A percentile compares a stretch with the other conserved stretches of the same genome.
phyloP scores from a whole-genome alignment of 306 rosid species.

The Gynostemma pentaphyllum region DNA sequence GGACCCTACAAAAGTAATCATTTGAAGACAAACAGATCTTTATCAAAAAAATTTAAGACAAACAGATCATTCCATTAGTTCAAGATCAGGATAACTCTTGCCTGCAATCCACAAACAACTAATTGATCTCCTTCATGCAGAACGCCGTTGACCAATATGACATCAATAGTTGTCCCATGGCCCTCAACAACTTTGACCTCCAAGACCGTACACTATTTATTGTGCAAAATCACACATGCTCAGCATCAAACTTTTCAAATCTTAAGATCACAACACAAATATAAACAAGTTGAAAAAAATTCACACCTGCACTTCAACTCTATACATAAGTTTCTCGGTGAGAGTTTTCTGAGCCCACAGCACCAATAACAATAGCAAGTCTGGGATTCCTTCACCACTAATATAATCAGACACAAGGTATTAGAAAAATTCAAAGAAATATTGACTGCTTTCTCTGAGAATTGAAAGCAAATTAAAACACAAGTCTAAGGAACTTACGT shows the following conservation, averaged over 20 bases:
- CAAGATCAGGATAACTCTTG: slow-evolving; percentile 15
- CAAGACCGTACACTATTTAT: too few species aligned
- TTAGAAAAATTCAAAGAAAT: slow-evolving; percentile 10
- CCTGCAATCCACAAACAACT: too few species aligned
- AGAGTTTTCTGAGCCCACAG: too few species aligned
- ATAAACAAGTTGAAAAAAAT: slow-evolving; percentile 11
- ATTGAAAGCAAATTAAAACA: not conserved
- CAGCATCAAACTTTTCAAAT: slow-evolving; percentile 19
- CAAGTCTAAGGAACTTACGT: slow-evolving; percentile 10
- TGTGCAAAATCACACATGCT: slow-evolving; percentile 17
- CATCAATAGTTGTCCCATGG: too few species aligned
- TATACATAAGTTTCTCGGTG: too few species aligned
- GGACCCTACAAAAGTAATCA: too few species aligned
- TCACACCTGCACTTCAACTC: slow-evolving; percentile 81
- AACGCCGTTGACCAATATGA: too few species aligned
- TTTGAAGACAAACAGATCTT: slow-evolving; percentile 23
- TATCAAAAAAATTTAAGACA: not conserved
- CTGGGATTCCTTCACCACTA: slow-evolving; percentile 90
- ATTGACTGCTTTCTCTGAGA: not conserved
- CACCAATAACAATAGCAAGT: too few species aligned
- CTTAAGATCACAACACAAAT: too few species aligned
- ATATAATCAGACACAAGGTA: slow-evolving; percentile 17
- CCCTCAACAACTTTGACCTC: too few species aligned
- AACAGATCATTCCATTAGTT: not conserved
- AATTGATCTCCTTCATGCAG: too few species aligned